phyloP scores from a whole-genome alignment of 2,329 filamentous ascomycete genomes.

The Phyllosticta paracitricarpa region DNA sequence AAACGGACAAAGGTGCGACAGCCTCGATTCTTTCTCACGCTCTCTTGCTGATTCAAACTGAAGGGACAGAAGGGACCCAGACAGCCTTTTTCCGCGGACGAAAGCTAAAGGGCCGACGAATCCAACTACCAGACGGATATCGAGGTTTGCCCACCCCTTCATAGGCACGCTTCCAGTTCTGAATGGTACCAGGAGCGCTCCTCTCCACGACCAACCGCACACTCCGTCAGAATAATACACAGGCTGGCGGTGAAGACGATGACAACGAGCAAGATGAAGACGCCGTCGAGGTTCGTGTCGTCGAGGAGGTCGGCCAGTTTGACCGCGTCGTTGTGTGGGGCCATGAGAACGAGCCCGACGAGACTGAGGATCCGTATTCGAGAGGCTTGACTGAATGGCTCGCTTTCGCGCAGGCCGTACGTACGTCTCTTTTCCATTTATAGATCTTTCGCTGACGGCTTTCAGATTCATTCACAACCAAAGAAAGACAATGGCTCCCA shows the following conservation, averaged over 20 bases:
- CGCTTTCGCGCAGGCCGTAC: conserved; percentile 56
- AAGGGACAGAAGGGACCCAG: conserved; percentile 32
- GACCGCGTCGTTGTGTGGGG: conserved; percentile 74
- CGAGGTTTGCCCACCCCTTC: conserved; percentile 32
- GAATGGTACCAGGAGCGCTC: conserved; percentile 12
- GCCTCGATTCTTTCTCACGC: not conserved
- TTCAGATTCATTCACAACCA: conserved; percentile 1
- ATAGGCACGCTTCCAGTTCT: not conserved
- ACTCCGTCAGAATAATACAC: not conserved
- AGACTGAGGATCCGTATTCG: conserved; percentile 57
- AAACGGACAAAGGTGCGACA: conserved; percentile 14
- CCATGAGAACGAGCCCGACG: conserved; percentile 59
- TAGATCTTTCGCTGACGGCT: not conserved
- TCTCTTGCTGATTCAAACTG: not conserved
- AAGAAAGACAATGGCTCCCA: not conserved
- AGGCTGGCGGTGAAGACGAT: conserved; percentile 9
- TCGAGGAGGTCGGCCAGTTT: conserved; percentile 60
- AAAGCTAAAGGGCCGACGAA: conserved; percentile 58
- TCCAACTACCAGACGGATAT: conserved; percentile 63
- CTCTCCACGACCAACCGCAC: conserved; percentile 11
- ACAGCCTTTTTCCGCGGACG: conserved; percentile 69
- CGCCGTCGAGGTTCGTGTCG: conserved; percentile 26
- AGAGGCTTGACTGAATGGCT: conserved; percentile 76
- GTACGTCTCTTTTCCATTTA: conserved; percentile 29
- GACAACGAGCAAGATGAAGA: conserved; percentile 13